Base-by-base conservation (phyloP, 2,329 filamentous ascomycete species). In the Colletotrichum lentis region DNA sequence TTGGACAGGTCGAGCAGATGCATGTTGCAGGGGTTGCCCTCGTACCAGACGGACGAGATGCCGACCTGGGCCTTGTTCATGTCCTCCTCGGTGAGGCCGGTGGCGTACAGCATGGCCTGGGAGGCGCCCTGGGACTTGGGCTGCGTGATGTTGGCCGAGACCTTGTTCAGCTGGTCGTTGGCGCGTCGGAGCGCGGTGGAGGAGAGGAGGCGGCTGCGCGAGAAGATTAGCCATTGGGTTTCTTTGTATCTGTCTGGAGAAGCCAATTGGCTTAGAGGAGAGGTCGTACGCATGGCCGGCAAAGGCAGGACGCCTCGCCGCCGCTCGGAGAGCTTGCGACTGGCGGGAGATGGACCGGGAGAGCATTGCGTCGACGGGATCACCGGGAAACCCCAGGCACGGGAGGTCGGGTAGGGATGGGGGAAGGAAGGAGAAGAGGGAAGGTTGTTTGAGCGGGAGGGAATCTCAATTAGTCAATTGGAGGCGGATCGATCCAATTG, bases 11-110 rank as follows among this genome's bases (percentile, higher is more conserved):
- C 92, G 80, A 99, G 86, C 70, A 99, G 84, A 81, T 99, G 96
- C 95, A 97, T 99, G 83, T 99, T 99, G 85, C 96, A 99, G 31
- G 96, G 96, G 82, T 99, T 99, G 66, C 96, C 96, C 74, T 93
- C 91, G 82, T 95, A 97, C 96, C 96, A 99, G 69, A 98, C 94
- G 6, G 94, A 97, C 49, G 95, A 97, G 78, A 99, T 98, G 73
- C 96, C 96, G 73, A 99, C 91, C 84, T 99, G 96, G 31, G 96
- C 91, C 84, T 98, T 99, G 83, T 91, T 90, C 90, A 98, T 92
- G 80, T 97, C 94, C 64, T 86, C 86, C 76, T 97, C 92, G 49
- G 83, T 88, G 75, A 99, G 84, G 62, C 96, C 96, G 1, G 95
- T 97, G 73, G 93, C 96, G 84, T 97, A 99, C 65, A 99, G 86